These are phyloP conservation scores for Xylariaceae sp. DNA, from an alignment of 2,329 filamentous ascomycete genomes.

Conservation along the genomic window DNA sequence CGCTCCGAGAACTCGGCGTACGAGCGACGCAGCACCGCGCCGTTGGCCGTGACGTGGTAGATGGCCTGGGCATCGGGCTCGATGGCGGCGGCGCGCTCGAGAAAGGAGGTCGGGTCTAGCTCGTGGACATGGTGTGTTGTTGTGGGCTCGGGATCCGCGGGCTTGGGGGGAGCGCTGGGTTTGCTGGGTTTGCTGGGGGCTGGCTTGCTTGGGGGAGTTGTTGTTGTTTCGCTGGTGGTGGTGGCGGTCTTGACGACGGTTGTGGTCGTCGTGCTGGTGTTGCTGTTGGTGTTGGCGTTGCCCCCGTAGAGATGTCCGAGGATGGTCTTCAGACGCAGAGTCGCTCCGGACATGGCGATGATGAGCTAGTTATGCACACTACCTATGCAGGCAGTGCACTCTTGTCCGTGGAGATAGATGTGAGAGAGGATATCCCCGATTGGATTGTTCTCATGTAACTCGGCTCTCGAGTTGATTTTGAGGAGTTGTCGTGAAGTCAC, in stretches of 20 bases:
- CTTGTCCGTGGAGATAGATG: too few species aligned
- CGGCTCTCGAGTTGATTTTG: too few species aligned
- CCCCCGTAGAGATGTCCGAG: conserved; percentile 44
- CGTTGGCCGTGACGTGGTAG: conserved; percentile 77
- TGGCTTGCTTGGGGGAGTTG: too few species aligned
- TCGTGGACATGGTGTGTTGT: conserved; percentile 59
- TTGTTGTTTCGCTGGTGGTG: too few species aligned
- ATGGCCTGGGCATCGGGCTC: conserved; percentile 83
- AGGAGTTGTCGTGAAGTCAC: too few species aligned
- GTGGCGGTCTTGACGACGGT: too few species aligned
- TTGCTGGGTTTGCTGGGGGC: too few species aligned
- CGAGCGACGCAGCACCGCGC: conserved; percentile 64
- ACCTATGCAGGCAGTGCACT: too few species aligned
- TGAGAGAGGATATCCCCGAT: too few species aligned
- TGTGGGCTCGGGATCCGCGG: conserved; percentile 41
- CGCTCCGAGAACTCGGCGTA: conserved; percentile 83
- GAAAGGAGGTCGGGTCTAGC: conserved; percentile 81
- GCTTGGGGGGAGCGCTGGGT: conserved; percentile 4
- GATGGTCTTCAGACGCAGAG: conserved; percentile 56
- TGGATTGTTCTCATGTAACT: too few species aligned
- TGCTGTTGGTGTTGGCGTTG: conserved; percentile 28
- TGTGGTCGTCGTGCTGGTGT: conserved; percentile 16
- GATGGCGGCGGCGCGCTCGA: conserved; percentile 79
- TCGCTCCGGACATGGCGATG: conserved; percentile 55
- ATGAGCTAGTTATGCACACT: background rate